A percentile compares a stretch with the other conserved stretches of the same genome.
Evolutionary conservation across 305 asterid genomes (phyloP).

Genomic region (Plantago coronopus): DNA sequence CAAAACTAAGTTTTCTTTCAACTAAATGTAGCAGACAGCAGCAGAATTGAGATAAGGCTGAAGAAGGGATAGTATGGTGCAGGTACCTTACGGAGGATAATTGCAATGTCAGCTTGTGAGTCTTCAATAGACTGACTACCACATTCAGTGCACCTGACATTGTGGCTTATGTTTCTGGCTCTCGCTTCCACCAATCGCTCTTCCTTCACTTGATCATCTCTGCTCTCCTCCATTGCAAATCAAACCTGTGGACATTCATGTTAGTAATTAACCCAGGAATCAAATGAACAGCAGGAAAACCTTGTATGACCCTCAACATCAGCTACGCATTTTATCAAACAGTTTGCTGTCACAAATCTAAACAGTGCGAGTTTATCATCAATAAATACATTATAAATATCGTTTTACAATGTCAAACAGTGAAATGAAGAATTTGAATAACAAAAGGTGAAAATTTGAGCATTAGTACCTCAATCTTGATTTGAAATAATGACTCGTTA

Average conservation of each 20-base stretch:
- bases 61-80: not conserved
- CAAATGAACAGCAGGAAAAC: too few species aligned
- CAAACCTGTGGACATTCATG: too few species aligned
- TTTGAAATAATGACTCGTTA: too few species aligned
- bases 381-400: not conserved
- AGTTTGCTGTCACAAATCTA: not conserved
- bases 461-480: too few species aligned
- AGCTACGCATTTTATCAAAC: slow-evolving; percentile 31
- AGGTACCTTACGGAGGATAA: slow-evolving; percentile 78
- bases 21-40: not conserved
- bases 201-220: slow-evolving; percentile 46
- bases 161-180: slow-evolving; percentile 84
- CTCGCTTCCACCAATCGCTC: slow-evolving; percentile 77
- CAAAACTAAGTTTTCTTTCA: too few species aligned
- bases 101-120: slow-evolving; percentile 86
- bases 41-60: slow-evolving; percentile 6
- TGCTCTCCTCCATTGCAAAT: slow-evolving; percentile 39
- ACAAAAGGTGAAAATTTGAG: too few species aligned
- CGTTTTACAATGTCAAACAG: not conserved
- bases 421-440: not conserved
- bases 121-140: slow-evolving; percentile 98
- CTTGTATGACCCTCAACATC: not conserved
- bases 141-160: slow-evolving; percentile 89
- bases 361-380: not conserved
- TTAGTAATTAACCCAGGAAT: too few species aligned